Evolutionary conservation across 371 early-diverging fungal species (phyloP), one percentile per base, ranked within the genome.

Genomic region (Scutellospora calospora): DNA sequence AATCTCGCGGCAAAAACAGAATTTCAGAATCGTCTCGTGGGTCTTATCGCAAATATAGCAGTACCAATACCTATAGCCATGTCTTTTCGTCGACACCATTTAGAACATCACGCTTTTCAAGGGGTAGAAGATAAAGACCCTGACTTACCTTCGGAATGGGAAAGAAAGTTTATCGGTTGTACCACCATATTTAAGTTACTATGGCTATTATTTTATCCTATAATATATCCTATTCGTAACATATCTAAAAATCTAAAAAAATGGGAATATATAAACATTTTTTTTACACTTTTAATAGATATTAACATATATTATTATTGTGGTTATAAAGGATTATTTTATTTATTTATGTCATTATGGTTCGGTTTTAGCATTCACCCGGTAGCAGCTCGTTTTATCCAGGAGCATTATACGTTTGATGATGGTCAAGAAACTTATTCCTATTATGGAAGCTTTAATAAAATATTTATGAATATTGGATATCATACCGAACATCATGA

Each of bases 401-500:
- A 97, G 87, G 99, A 99, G 88, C 98, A 99, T 87, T 99, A 96
- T 84, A 96, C 96, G 18, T 97, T 96, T 89, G 93, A 90, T 65
- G 94, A 96, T 82, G 98, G 97, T 18, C 96, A 97, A 87, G 98
- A 99, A 86, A 98, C 98, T 0, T 98, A 98, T 87, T 95, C 95
- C 45, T 99, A 99, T 92, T 99, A 99, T 83, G 98, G 98, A 49
- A 85, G 89, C 59, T 88, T 97, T 63, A 99, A 98, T 88, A 81
- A 87, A 62, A 88, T 94, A 49, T 94, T 91, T 81, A 90, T 95
- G 89, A 95, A 95, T 87, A 94, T 96, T 80, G 95, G 96, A 38
- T 97, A 96, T 86, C 98, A 99, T 88, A 98, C 96, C 86, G 98
- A 99, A 89, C 98, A 99, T 89, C 98, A 99, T 87, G 99, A 99